phyloP scores from a whole-genome alignment of 257 asterid species.

The Primulina huaijiensis region DNA sequence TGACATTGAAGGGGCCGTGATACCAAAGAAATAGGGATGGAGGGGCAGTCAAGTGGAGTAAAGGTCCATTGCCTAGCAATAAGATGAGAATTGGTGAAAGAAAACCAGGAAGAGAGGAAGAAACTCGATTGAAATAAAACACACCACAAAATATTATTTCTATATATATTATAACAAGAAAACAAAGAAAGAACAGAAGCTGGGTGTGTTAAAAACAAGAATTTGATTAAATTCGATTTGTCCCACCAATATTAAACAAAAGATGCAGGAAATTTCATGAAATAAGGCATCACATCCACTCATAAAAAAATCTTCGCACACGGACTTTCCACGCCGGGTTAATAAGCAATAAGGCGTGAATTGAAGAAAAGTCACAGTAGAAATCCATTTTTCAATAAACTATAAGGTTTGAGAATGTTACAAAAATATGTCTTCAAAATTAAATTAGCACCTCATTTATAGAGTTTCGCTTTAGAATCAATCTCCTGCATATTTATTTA shows the following conservation, averaged over 20 bases:
- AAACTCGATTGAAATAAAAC: too few species aligned
- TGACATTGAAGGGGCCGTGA: neutral
- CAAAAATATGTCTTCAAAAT: too few species aligned
- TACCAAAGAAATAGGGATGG: neutral
- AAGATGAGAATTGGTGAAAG: neutral
- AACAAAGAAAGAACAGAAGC: neutral
- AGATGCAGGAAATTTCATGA: neutral
- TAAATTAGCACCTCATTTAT: neutral
- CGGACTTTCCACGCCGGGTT: neutral
- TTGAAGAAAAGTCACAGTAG: neutral
- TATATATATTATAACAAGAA: neutral
- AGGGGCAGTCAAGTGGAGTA: neutral
- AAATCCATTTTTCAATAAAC: conserved; percentile 14
- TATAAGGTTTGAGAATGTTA: neutral
- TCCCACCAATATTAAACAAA: neutral
- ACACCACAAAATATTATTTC: too few species aligned
- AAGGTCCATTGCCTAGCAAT: neutral
- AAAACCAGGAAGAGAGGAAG: neutral
- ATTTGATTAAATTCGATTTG: neutral
- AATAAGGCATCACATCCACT: neutral
- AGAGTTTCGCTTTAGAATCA: neutral
- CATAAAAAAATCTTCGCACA: too few species aligned
- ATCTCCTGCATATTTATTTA: neutral
- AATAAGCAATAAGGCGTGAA: neutral
- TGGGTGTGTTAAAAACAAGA: neutral